Evolutionary conservation across 805 yeast genomes (phyloP), one percentile per base, ranked within the genome.

Genomic region (Kodamaea kaohsiungensis): DNA sequence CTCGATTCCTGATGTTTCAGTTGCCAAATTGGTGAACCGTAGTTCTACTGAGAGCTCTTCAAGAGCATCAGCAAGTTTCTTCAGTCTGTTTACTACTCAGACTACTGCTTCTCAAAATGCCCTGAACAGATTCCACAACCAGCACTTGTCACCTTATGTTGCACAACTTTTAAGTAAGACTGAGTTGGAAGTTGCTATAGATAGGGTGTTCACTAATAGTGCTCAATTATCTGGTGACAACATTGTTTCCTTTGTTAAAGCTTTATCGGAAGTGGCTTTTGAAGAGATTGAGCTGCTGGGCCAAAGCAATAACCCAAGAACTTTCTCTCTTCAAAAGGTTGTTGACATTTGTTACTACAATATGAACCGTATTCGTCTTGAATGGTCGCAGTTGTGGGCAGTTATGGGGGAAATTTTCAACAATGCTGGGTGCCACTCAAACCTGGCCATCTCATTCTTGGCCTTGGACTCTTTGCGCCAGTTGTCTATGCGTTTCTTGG

Each of bases 311-410:
- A 85, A 89, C 57, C 99, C 98, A 39, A 80, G 99, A 67, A 87
- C 91, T 72, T 96, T 90, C 66, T 89, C 98, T 0, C 74, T 95
- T 58, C 98, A 91, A 66, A 95, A 95, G 67, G 89, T 95, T 79
- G 96, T 95, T 51, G 99, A 96, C 71, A 96, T 95, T 43, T 93
- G 98, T 71, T 93, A 95, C 70, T 95, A 96, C 76, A 96, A 96
- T 68, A 95, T 95, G 98, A 85, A 85, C 49, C 88, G 99, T 76
- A 92, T 95, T 62, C 84, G 97, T 69, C 86, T 95, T 57, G 97
- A 96, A 71, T 95, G 99, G 98, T 84, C 96, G 5, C 93, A 90
- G 52, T 78, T 95, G 55, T 95, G 99, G 99, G 83, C 88, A 13
- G 88, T 89, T 8, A 89, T 95, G 89, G 97, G 96, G 13, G 89